phyloP scores from a whole-genome alignment of 2,329 filamentous ascomycete genomes.

The Phyllosticta capitalensis region DNA sequence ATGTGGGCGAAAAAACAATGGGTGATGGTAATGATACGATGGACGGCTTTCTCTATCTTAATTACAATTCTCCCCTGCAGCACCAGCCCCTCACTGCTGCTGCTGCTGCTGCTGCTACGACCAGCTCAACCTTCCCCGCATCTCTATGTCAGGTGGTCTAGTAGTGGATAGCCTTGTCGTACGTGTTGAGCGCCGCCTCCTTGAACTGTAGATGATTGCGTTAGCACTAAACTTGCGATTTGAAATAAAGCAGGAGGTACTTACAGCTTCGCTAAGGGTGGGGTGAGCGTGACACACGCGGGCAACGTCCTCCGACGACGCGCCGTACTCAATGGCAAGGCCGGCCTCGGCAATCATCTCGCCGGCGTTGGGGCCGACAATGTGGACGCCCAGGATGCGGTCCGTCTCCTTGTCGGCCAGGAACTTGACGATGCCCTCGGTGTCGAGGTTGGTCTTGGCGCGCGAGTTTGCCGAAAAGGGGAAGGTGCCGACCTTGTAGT shows the following conservation, averaged over 20 bases:
- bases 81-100: background rate
- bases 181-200: conserved; percentile 97
- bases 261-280: conserved; percentile 72
- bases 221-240: background rate
- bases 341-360: conserved; percentile 99
- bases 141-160: conserved; percentile 31
- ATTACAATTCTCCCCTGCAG: background rate
- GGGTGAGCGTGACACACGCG: conserved; percentile 96
- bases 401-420: conserved; percentile 94
- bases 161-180: conserved; percentile 92
- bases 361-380: conserved; percentile 88
- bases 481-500: conserved; percentile 90
- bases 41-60: background rate
- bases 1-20: background rate
- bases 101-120: background rate
- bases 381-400: conserved; percentile 89
- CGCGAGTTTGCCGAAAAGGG: conserved; percentile 97
- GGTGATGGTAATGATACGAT: background rate
- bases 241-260: background rate
- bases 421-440: conserved; percentile 95
- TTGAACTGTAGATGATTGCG: conserved; percentile 53
- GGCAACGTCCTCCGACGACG: conserved; percentile 61
- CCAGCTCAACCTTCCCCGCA: background rate
- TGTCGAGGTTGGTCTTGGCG: conserved; percentile 97
- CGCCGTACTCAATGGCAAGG: conserved; percentile 91